phyloP scores from a whole-genome alignment of 2,329 filamentous ascomycete genomes.

The Biscogniauxia marginata region DNA sequence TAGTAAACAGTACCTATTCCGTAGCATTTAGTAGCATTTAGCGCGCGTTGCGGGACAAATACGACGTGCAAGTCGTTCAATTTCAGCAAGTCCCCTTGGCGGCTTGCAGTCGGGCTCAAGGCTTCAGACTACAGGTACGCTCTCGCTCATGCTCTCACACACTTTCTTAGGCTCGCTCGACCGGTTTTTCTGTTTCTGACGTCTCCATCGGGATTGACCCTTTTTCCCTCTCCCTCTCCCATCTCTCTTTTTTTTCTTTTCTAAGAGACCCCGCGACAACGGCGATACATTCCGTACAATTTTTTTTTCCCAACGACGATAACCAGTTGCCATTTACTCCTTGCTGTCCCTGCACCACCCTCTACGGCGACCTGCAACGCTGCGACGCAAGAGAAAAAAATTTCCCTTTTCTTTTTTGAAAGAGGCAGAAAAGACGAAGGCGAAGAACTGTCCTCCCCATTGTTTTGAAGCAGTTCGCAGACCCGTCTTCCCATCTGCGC shows the following conservation, averaged over 20 bases:
- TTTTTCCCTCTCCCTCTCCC: conserved; percentile 18
- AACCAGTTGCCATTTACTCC: conserved; percentile 21
- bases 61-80: no score
- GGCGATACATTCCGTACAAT: conserved; percentile 26
- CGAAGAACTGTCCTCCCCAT: conserved; percentile 9
- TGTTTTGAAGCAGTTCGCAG: conserved; percentile 12
- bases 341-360: conserved; percentile 13
- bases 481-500: neutral
- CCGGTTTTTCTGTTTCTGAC: conserved; percentile 21
- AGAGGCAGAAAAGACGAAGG: neutral
- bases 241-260: conserved; percentile 20
- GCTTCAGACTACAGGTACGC: neutral
- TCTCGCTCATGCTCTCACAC: neutral
- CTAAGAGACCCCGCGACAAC: conserved; percentile 29
- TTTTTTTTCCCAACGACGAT: conserved; percentile 28
- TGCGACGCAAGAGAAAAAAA: neutral
- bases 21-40: neutral
- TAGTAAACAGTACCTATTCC: neutral
- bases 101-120: neutral
- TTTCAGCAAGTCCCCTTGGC: neutral
- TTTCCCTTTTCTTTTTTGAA: neutral
- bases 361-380: neutral
- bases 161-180: conserved; percentile 13
- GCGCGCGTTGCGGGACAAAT: neutral
- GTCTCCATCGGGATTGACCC: conserved; percentile 30